Evolutionary conservation across 1,284 basidiomycete genomes (phyloP).

Genomic region (Moniliophthora roreri): DNA sequence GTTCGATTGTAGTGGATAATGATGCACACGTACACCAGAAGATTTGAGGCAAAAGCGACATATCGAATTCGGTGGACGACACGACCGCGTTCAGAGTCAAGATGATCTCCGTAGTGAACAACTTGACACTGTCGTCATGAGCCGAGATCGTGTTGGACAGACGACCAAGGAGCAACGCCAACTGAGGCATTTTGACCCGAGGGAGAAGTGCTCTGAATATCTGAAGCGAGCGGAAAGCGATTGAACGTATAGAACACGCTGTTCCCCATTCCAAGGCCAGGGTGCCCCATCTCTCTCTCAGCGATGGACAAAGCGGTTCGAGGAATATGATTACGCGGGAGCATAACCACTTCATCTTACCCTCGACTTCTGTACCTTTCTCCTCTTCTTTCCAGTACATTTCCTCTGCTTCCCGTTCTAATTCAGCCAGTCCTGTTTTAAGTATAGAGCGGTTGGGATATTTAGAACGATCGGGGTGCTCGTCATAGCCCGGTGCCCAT

Average conservation of each 20-base stretch:
- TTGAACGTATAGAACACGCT: slow-evolving; percentile 81
- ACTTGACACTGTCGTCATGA: slow-evolving; percentile 73
- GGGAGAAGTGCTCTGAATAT: slow-evolving; percentile 87
- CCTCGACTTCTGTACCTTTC: slow-evolving; percentile 45
- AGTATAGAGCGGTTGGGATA: slow-evolving; percentile 47
- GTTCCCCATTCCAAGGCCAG: slow-evolving; percentile 86
- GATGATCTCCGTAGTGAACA: slow-evolving; percentile 84
- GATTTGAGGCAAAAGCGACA: slow-evolving; percentile 73
- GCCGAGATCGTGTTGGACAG: slow-evolving; percentile 85
- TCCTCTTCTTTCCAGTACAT: slow-evolving; percentile 80
- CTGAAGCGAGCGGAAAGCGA: slow-evolving; percentile 89
- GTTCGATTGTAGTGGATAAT: slow-evolving; percentile 80
- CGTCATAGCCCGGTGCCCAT: slow-evolving; percentile 74
- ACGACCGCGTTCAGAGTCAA: slow-evolving; percentile 75
- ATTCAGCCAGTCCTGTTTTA: slow-evolving; percentile 48
- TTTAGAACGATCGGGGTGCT: slow-evolving; percentile 53
- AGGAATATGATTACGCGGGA: slow-evolving; percentile 69
- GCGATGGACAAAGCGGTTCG: slow-evolving; percentile 63
- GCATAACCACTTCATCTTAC: slow-evolving; percentile 72
- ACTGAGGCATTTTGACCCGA: slow-evolving; percentile 66
- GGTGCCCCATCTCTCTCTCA: slow-evolving; percentile 80
- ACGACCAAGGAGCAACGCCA: slow-evolving; percentile 81
- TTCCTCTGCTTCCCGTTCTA: slow-evolving; percentile 60
- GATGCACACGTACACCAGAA: slow-evolving; percentile 89
- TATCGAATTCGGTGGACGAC: slow-evolving; percentile 55